Conservation (phyloP, 176 grass and related monocot species). For the Oryza punctata region DNA sequence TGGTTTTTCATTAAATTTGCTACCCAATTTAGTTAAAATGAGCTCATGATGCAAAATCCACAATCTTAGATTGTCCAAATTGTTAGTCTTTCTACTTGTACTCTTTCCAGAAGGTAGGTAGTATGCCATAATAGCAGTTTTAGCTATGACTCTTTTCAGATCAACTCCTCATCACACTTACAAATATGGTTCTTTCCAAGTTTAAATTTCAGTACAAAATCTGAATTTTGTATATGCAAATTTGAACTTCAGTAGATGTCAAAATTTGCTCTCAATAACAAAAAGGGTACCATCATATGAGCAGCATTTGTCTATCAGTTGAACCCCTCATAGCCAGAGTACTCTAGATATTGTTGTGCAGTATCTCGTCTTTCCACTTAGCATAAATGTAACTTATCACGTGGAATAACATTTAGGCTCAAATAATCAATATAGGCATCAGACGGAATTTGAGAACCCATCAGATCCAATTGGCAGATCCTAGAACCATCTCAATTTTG, state of each 20-base stretch:
- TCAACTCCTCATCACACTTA: background rate
- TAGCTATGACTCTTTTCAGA: background rate
- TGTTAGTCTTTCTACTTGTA: background rate
- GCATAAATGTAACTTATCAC: background rate
- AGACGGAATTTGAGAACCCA: background rate
- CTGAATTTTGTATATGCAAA: background rate
- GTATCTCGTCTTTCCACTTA: background rate
- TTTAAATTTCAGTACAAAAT: background rate
- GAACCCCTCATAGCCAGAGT: background rate
- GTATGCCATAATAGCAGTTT: background rate
- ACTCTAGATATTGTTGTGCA: background rate
- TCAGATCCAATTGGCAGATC: background rate
- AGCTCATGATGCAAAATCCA: background rate
- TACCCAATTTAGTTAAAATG: background rate
- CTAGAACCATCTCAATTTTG: background rate
- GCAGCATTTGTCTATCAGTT: conserved; percentile 15
- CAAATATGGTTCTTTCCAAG: background rate
- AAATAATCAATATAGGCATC: background rate
- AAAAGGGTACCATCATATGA: conserved; percentile 18
- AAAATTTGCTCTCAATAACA: conserved; percentile 16
- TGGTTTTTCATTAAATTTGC: conserved; percentile 4
- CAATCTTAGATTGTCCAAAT: background rate
- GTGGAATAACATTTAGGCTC: background rate
- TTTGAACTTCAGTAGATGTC: background rate
- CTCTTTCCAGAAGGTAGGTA: conserved; percentile 1